Percentiles rank a stretch among this genome's conserved stretches.
phyloP scores from a whole-genome alignment of 1,284 basidiomycete genomes.

The Boletus smithii region DNA sequence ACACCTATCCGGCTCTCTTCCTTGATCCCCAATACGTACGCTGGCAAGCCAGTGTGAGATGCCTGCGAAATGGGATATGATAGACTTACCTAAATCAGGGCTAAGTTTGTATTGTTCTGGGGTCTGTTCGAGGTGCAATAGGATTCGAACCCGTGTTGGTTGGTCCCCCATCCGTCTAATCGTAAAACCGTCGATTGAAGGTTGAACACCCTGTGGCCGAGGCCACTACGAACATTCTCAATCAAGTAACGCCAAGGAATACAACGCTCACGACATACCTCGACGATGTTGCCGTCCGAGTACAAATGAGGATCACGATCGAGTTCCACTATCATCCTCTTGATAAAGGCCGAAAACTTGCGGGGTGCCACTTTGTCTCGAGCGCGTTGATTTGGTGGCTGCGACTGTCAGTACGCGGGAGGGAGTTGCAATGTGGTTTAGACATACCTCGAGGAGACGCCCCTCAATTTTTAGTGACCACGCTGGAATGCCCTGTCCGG shows the following conservation, averaged over 20 bases:
- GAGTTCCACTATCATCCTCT: slow-evolving; percentile 82
- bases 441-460: slow-evolving; percentile 70
- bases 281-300: slow-evolving; percentile 77
- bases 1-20: slow-evolving; percentile 85
- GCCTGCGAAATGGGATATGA: background rate
- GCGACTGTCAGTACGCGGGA: background rate
- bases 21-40: slow-evolving; percentile 72
- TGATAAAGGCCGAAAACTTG: slow-evolving; percentile 87
- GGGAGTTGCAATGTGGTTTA: background rate
- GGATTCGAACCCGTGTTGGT: slow-evolving; percentile 73
- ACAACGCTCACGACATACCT: slow-evolving; percentile 43
- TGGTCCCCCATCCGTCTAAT: slow-evolving; percentile 80
- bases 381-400: slow-evolving; percentile 59
- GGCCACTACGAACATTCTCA: slow-evolving; percentile 57
- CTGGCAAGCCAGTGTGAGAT: slow-evolving; percentile 31
- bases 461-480: slow-evolving; percentile 92
- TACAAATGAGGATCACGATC: slow-evolving; percentile 82
- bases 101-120: slow-evolving; percentile 85
- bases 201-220: slow-evolving; percentile 51
- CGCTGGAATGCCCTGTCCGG: slow-evolving; percentile 80
- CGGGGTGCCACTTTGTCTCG: slow-evolving; percentile 65
- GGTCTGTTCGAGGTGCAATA: slow-evolving; percentile 81
- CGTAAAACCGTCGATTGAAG: slow-evolving; percentile 84
- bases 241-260: background rate
- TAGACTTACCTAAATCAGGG: slow-evolving; percentile 63